A percentile compares a stretch with the other conserved stretches of the same genome.
phyloP scores from a whole-genome alignment of 805 yeast genomes.

The Hanseniaspora clermontiae region DNA sequence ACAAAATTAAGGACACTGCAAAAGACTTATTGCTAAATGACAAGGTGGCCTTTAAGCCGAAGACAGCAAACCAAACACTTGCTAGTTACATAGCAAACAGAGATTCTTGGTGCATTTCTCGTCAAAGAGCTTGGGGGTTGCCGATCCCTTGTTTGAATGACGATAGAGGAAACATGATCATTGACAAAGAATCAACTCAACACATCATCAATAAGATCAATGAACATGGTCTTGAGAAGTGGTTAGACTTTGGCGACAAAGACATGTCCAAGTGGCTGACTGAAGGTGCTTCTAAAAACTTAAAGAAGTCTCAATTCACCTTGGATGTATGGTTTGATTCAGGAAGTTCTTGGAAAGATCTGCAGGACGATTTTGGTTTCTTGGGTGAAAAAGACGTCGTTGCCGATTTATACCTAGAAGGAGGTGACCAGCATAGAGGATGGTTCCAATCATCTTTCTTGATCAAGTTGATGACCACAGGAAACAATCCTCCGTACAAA shows the following conservation, averaged over 20 bases:
- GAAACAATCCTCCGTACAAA: slow-evolving; percentile 49
- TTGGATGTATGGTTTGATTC: slow-evolving; percentile 99
- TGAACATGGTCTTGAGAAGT: slow-evolving; percentile 46
- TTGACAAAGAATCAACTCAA: slow-evolving; percentile 43
- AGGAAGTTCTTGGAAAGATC: slow-evolving; percentile 78
- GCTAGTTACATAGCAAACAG: slow-evolving; percentile 60
- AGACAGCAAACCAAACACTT: slow-evolving; percentile 57
- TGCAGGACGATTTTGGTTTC: slow-evolving; percentile 24
- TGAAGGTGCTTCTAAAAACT: not conserved
- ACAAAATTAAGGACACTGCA: not conserved
- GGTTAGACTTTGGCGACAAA: slow-evolving; percentile 60
- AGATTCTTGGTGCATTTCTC: slow-evolving; percentile 93
- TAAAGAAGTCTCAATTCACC: slow-evolving; percentile 64
- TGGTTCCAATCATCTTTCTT: slow-evolving; percentile 95
- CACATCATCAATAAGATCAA: slow-evolving; percentile 46
- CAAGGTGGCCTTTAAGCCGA: slow-evolving; percentile 61
- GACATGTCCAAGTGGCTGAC: not conserved
- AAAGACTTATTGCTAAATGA: not conserved
- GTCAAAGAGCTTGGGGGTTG: slow-evolving; percentile 97
- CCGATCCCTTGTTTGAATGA: slow-evolving; percentile 82
- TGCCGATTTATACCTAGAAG: slow-evolving; percentile 84
- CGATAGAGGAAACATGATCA: slow-evolving; percentile 49
- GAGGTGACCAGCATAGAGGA: slow-evolving; percentile 97
- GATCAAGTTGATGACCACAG: slow-evolving; percentile 42
- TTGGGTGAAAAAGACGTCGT: slow-evolving; percentile 30